Evolutionary conservation across 331 rosid genomes (phyloP).

Genomic region (Malus hybrid): DNA sequence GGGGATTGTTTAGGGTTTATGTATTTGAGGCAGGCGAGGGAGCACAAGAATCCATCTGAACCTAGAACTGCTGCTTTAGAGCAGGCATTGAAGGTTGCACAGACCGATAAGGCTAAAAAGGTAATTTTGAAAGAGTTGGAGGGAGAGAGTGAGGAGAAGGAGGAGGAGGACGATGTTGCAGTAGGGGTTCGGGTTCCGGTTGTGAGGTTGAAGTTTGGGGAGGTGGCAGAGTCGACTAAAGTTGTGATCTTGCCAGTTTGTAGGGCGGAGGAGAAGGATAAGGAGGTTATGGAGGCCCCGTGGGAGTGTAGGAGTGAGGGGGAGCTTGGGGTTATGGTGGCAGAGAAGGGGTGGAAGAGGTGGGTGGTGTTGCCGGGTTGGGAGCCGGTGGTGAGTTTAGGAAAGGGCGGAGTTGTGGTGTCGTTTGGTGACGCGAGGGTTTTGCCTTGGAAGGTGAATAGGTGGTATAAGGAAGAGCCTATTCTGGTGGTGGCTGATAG

Average conservation of each 20-base stretch:
- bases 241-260: conserved; percentile 75
- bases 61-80: conserved; percentile 39
- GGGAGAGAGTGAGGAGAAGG: not conserved
- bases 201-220: conserved; percentile 77
- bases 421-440: conserved; percentile 64
- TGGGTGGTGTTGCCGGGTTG: conserved; percentile 86
- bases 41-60: conserved; percentile 42
- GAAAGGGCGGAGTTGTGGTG: conserved; percentile 58
- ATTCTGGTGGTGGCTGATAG: conserved; percentile 74
- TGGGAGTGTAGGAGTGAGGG: conserved; percentile 49
- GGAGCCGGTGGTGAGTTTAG: conserved; percentile 44
- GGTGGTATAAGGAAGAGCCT: conserved; percentile 78
- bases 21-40: conserved; percentile 62
- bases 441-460: conserved; percentile 76
- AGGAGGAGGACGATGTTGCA: not conserved
- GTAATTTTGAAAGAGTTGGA: conserved; percentile 37
- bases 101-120: conserved; percentile 41
- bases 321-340: conserved; percentile 61
- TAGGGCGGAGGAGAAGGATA: conserved; percentile 38
- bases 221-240: conserved; percentile 60
- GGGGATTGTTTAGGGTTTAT: conserved; percentile 72
- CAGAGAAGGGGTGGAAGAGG: conserved; percentile 78
- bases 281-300: conserved; percentile 57
- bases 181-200: conserved; percentile 48
- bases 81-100: conserved; percentile 44